A percentile compares a stretch with the other conserved stretches of the same genome.
Evolutionary conservation across 2,329 filamentous ascomycete genomes (phyloP).

Genomic region (Pseudonectria foliicola): DNA sequence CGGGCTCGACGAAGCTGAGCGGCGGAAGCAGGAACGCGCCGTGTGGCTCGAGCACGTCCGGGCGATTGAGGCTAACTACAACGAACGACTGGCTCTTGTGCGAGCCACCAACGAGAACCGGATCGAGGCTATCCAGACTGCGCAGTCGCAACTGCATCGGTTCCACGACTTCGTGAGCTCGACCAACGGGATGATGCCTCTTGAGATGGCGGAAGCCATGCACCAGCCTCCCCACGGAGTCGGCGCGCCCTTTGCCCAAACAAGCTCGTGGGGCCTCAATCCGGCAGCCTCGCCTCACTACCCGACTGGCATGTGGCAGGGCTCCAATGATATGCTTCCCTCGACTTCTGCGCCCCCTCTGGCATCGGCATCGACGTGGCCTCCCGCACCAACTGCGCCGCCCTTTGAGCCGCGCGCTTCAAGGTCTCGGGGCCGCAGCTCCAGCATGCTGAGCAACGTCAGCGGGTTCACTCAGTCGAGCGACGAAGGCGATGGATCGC

Average conservation of each 20-base stretch:
- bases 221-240: not conserved
- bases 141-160: slow-evolving; percentile 26
- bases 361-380: slow-evolving; percentile 27
- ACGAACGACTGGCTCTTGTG: slow-evolving; percentile 37
- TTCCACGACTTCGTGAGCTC: slow-evolving; percentile 28
- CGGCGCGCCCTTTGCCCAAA: too few species aligned
- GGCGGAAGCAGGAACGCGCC: slow-evolving; percentile 44
- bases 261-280: slow-evolving; percentile 29
- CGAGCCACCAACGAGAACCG: slow-evolving; percentile 22
- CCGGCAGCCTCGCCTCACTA: slow-evolving; percentile 28
- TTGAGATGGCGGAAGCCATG: slow-evolving; percentile 22
- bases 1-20: slow-evolving; percentile 57
- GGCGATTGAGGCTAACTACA: slow-evolving; percentile 39
- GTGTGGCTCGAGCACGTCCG: slow-evolving; percentile 40
- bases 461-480: slow-evolving; percentile 61
- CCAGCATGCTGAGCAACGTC: slow-evolving; percentile 60
- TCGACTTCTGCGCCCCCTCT: slow-evolving; percentile 24
- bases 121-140: slow-evolving; percentile 23
- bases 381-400: slow-evolving; percentile 32
- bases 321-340: slow-evolving; percentile 27
- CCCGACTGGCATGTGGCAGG: slow-evolving; percentile 30
- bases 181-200: slow-evolving; percentile 23
- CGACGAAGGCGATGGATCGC: slow-evolving; percentile 36
- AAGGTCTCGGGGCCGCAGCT: slow-evolving; percentile 51
- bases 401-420: slow-evolving; percentile 27